A percentile compares a stretch with the other conserved stretches of the same genome.
phyloP scores from a whole-genome alignment of 176 grass and related monocot species.

The Aegilops longissima region DNA sequence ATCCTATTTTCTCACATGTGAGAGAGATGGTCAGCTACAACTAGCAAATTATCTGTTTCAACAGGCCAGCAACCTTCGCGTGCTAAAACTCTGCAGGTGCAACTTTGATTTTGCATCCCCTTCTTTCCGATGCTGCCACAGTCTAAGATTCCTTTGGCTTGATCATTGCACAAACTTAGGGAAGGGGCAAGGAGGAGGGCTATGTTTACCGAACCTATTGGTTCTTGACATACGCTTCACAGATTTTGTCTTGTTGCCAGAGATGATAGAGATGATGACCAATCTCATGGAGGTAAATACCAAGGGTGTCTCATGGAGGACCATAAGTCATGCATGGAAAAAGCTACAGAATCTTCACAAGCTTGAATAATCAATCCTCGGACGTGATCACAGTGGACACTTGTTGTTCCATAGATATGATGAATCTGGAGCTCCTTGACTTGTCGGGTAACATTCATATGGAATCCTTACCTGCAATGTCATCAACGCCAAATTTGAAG shows the following conservation, averaged over 20 bases:
- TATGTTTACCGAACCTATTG: neutral
- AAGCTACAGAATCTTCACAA: neutral
- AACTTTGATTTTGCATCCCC: neutral
- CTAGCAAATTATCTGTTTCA: neutral
- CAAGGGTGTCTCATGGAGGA: neutral
- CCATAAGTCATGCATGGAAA: neutral
- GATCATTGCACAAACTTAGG: neutral
- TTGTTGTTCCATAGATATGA: neutral
- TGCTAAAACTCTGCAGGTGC: neutral
- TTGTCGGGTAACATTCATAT: neutral
- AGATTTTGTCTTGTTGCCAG: neutral
- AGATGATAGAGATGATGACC: neutral
- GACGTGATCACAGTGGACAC: neutral
- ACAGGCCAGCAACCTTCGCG: no score
- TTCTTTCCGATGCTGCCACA: neutral
- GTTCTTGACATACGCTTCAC: neutral
- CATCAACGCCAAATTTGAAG: neutral
- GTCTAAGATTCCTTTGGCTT: neutral
- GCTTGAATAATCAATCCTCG: no score
- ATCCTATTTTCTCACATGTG: neutral
- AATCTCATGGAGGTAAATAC: conserved; percentile 1
- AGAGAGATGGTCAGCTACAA: accelerated
- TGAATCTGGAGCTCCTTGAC: neutral
- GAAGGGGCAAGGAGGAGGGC: no score
- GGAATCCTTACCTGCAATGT: neutral